Evolutionary conservation across 345 rosid genomes (phyloP).

Genomic region (Linum trigynum): DNA sequence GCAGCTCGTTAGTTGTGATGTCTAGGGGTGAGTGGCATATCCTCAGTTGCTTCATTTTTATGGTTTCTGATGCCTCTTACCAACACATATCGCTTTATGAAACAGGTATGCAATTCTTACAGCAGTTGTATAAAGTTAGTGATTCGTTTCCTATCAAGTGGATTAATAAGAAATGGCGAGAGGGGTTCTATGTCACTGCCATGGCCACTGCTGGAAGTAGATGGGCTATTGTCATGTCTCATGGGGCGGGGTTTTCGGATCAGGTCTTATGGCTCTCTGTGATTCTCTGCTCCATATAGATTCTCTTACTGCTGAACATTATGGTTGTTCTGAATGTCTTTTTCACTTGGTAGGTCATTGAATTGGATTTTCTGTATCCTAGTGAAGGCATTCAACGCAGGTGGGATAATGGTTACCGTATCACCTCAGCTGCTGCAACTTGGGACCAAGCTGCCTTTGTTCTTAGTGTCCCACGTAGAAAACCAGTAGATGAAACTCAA

Average conservation of each 20-base stretch:
- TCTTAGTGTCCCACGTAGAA: conserved; percentile 86
- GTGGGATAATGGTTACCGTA: conserved; percentile 90
- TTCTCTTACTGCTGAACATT: not conserved
- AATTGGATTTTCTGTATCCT: conserved; percentile 93
- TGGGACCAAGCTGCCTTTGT: conserved; percentile 90
- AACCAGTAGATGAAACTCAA: conserved; percentile 84
- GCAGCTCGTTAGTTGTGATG: conserved; percentile 91
- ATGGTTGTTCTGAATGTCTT: not conserved
- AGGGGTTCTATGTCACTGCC: conserved; percentile 81
- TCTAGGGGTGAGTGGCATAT: conserved; percentile 57
- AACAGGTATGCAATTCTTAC: conserved; percentile 79
- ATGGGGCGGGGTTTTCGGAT: conserved; percentile 78
- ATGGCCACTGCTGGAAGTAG: conserved; percentile 95
- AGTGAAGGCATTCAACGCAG: conserved; percentile 98
- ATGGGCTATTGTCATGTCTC: conserved; percentile 99
- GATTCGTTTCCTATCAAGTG: conserved; percentile 96
- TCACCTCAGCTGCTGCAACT: conserved; percentile 90
- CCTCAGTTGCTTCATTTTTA: not conserved
- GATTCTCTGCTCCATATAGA: not conserved
- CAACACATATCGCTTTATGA: conserved; percentile 11
- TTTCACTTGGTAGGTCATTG: conserved; percentile 58
- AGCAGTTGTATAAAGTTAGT: conserved; percentile 95
- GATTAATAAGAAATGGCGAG: conserved; percentile 96
- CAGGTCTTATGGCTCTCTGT: conserved; percentile 42
- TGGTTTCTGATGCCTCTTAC: not conserved